Percentiles rank a stretch among this genome's conserved stretches.
These are phyloP conservation scores for Eucalyptus curtisii DNA, from an alignment of 345 rosid genomes.

Conservation along the genomic window DNA sequence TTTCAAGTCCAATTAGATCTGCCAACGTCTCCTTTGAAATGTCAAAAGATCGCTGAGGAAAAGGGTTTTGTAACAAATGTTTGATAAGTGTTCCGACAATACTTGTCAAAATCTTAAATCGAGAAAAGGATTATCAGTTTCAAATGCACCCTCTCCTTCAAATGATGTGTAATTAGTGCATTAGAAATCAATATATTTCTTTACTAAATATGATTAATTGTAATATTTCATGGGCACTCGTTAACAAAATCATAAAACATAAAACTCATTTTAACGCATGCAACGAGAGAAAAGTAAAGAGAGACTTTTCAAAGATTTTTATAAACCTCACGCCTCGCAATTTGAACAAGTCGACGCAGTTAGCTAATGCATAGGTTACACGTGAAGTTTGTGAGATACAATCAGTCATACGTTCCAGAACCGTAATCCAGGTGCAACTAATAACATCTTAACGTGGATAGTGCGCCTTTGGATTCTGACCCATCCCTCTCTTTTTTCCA, in stretches of 20 bases:
- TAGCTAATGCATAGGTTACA: not conserved
- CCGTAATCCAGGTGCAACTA: not conserved
- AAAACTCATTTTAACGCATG: not conserved
- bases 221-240: not conserved
- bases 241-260: not conserved
- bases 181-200: not conserved
- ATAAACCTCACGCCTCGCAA: not conserved
- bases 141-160: not conserved
- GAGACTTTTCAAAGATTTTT: not conserved
- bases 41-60: not conserved
- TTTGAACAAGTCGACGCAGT: not conserved
- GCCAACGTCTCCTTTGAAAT: not conserved
- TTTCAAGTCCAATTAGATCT: not conserved
- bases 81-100: not conserved
- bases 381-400: not conserved
- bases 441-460: not conserved
- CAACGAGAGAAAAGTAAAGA: not conserved
- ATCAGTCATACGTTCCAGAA: rapidly evolving
- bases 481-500: not conserved
- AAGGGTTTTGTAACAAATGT: not conserved
- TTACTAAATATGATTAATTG: not conserved
- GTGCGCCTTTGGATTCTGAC: not conserved
- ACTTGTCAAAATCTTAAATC: not conserved
- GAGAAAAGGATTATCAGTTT: not conserved
- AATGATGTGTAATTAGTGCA: not conserved